Evolutionary conservation across 2,329 filamentous ascomycete genomes (phyloP).

Genomic region (Allantophomopsis lycopodina): DNA sequence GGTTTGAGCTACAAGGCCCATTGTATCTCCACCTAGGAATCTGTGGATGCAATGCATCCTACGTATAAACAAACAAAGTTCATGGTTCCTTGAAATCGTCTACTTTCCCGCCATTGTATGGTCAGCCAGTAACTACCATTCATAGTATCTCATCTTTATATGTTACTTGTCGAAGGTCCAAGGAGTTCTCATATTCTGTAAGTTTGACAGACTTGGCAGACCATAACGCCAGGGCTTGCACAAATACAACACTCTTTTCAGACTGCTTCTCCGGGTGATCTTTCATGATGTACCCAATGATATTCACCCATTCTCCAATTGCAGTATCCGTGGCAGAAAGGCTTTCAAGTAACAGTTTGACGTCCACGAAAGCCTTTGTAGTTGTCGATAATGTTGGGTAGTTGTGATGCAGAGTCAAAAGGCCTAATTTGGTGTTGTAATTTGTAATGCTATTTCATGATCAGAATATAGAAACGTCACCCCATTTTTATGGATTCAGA

Average conservation of each 20-base stretch:
- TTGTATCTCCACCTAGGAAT: too few species aligned
- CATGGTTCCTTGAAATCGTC: too few species aligned
- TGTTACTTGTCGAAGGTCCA: neutral
- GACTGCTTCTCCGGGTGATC: constrained; percentile 3
- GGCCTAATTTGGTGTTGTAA: constrained; percentile 42
- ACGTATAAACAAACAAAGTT: too few species aligned
- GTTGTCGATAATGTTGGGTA: constrained; percentile 32
- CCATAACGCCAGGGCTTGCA: constrained; percentile 73
- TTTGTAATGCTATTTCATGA: constrained; percentile 34
- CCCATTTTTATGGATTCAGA: too few species aligned
- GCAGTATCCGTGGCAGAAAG: constrained; percentile 49
- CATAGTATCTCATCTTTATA: too few species aligned
- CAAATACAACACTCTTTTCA: constrained; percentile 18
- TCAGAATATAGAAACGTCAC: neutral
- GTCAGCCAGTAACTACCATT: too few species aligned
- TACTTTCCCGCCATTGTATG: too few species aligned
- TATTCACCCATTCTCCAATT: constrained; percentile 77
- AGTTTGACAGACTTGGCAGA: constrained; percentile 60
- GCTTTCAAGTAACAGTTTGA: constrained; percentile 55
- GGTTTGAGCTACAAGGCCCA: too few species aligned
- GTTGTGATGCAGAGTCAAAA: constrained; percentile 54
- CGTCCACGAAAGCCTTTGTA: constrained; percentile 48
- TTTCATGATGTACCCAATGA: constrained; percentile 62
- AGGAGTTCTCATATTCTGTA: constrained; percentile 47
- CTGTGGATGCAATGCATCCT: too few species aligned